phyloP scores from a whole-genome alignment of 2,329 filamentous ascomycete genomes.

The Ploettnerulaceae sp. region DNA sequence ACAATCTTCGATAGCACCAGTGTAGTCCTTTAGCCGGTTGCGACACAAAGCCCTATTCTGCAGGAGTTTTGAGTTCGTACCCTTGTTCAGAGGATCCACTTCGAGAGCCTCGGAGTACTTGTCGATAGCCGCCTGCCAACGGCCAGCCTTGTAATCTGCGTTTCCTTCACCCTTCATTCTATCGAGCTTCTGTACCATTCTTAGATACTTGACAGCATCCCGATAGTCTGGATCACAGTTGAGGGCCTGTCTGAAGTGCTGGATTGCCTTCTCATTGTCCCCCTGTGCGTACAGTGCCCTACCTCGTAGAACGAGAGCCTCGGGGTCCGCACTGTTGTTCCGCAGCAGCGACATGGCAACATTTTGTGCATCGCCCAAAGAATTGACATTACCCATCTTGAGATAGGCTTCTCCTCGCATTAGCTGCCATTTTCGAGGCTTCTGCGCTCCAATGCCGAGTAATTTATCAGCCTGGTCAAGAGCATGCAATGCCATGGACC shows the following conservation, averaged over 20 bases:
- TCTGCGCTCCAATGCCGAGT: conserved; percentile 68
- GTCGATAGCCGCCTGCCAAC: conserved; percentile 74
- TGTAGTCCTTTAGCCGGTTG: conserved; percentile 78
- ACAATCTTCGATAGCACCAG: conserved; percentile 78
- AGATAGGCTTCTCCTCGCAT: conserved; percentile 89
- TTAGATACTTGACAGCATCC: conserved; percentile 81
- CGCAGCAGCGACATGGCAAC: conserved; percentile 84
- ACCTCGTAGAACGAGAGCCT: conserved; percentile 85
- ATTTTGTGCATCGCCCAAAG: conserved; percentile 86
- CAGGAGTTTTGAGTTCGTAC: conserved; percentile 89
- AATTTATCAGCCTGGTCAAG: conserved; percentile 84
- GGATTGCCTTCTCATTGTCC: conserved; percentile 90
- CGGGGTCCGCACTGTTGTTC: conserved; percentile 84
- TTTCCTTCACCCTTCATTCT: conserved; percentile 95
- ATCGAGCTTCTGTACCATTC: conserved; percentile 86
- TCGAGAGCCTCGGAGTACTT: conserved; percentile 79
- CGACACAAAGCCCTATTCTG: conserved; percentile 89
- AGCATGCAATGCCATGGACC: conserved; percentile 88
- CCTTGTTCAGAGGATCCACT: conserved; percentile 82
- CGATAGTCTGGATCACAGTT: conserved; percentile 89
- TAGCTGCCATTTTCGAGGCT: conserved; percentile 88
- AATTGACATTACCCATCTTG: conserved; percentile 86
- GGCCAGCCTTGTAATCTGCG: conserved; percentile 77
- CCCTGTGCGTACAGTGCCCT: conserved; percentile 85
- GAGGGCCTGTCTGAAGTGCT: conserved; percentile 85